Conservation (phyloP, 1,284 basidiomycete species). For the Cryptococcus sp. region DNA sequence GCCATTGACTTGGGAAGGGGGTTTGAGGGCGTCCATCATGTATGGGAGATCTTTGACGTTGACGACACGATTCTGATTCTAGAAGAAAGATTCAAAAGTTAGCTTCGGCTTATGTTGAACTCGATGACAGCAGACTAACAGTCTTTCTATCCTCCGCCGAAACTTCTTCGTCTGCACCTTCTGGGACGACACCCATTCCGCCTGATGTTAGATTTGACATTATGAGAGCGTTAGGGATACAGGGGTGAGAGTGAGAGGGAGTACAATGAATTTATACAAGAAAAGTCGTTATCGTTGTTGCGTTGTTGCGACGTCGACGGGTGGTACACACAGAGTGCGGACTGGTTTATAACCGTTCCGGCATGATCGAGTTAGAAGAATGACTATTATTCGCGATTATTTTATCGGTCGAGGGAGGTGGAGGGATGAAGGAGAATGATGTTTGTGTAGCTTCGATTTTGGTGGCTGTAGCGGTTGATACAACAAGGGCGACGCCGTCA, state of each 20-base stretch:
- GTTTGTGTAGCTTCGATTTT: too few relatives aligned
- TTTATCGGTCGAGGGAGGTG: too few relatives aligned
- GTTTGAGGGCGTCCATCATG: conserved; percentile 18
- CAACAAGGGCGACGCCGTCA: too few relatives aligned
- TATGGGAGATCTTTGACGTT: conserved; percentile 27
- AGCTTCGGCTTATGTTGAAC: too few relatives aligned
- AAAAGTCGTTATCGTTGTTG: not conserved
- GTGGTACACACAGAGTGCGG: not conserved
- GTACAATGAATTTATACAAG: not conserved
- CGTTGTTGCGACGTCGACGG: not conserved
- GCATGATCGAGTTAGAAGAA: not conserved
- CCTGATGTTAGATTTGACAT: conserved; percentile 14
- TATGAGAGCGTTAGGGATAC: not conserved
- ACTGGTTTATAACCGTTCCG: not conserved
- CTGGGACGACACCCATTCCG: conserved; percentile 16
- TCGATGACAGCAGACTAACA: conserved; percentile 10
- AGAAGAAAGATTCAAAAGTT: too few relatives aligned
- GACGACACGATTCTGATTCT: conserved; percentile 4
- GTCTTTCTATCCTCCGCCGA: conserved; percentile 23
- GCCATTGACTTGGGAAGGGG: conserved; percentile 4
- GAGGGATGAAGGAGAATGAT: too few relatives aligned
- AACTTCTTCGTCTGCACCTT: conserved; percentile 33
- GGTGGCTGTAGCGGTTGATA: too few relatives aligned
- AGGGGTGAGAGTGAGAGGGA: not conserved
- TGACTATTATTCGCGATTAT: not conserved